These are phyloP conservation scores for Eudorina sp. DNA, from an alignment of 139 green algal genomes.

Conservation along the genomic window DNA sequence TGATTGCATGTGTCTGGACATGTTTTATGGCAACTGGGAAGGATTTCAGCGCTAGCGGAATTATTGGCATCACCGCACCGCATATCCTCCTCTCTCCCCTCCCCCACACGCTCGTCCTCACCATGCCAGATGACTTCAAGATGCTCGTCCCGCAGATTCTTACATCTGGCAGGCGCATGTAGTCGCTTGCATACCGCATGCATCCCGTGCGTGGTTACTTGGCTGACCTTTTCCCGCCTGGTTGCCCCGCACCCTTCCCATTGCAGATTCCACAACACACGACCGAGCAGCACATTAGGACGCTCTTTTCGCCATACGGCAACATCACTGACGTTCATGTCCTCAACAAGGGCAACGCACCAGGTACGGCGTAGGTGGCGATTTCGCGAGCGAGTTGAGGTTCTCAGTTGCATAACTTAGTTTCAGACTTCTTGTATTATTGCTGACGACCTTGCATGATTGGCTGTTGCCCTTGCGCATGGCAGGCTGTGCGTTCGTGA, in stretches of 20 bases:
- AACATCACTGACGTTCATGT: conserved; percentile 83
- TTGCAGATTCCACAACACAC: conserved; percentile 77
- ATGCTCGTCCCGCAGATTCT: no score
- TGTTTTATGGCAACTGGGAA: no score
- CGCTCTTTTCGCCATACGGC: conserved; percentile 83
- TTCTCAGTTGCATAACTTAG: background rate
- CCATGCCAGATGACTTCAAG: no score
- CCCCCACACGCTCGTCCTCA: no score
- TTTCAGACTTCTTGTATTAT: background rate
- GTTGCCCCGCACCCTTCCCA: background rate
- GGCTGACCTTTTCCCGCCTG: no score
- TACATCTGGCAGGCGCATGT: no score
- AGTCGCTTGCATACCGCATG: no score
- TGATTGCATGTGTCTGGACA: no score
- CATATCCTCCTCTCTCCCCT: no score
- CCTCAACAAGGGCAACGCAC: conserved; percentile 71
- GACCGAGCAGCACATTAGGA: conserved; percentile 71
- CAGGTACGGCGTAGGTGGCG: conserved; percentile 60
- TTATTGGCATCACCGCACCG: no score
- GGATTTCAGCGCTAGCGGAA: no score
- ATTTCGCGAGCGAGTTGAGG: background rate
- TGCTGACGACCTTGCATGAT: background rate
- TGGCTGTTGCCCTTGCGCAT: background rate
- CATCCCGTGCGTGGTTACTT: no score
- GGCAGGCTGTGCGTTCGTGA: conserved; percentile 91